These are phyloP conservation scores for Suillus tomentosus DNA, from an alignment of 768 basidiomycete genomes.

Conservation along the genomic window DNA sequence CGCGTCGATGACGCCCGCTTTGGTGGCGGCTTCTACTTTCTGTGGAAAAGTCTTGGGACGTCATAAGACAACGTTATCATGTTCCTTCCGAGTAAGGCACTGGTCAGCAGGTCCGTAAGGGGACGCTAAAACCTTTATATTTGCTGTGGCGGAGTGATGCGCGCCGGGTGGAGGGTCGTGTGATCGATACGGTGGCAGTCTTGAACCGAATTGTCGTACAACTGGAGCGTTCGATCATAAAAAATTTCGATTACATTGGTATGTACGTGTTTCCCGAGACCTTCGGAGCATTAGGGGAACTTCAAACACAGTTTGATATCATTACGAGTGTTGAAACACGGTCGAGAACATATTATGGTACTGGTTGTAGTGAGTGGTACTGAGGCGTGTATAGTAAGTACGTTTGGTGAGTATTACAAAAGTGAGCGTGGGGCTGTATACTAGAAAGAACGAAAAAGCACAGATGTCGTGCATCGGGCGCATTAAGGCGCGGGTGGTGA, in stretches of 20 bases:
- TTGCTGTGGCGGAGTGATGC: too few species aligned
- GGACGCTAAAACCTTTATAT: too few species aligned
- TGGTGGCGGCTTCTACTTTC: neutral
- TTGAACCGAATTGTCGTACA: too few species aligned
- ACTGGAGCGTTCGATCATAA: too few species aligned
- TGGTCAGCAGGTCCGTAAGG: neutral
- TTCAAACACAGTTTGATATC: too few species aligned
- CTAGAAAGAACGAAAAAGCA: conserved; percentile 3
- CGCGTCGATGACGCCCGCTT: too few species aligned
- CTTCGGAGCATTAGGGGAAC: too few species aligned
- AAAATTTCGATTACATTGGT: too few species aligned
- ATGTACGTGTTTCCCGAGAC: too few species aligned
- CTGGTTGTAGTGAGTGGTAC: neutral
- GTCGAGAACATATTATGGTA: neutral
- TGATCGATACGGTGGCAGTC: too few species aligned
- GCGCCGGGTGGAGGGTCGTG: too few species aligned
- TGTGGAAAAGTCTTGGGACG: neutral
- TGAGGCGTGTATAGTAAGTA: neutral
- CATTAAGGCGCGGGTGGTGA: conserved; percentile 10
- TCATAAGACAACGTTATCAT: neutral
- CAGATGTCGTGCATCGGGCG: conserved; percentile 6
- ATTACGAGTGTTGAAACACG: conserved; percentile 4
- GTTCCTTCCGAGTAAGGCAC: neutral
- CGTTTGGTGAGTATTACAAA: conserved; percentile 14
- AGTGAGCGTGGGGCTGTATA: conserved; percentile 15